phyloP scores from a whole-genome alignment of 257 asterid genomes.

The Fraxinus americana region DNA sequence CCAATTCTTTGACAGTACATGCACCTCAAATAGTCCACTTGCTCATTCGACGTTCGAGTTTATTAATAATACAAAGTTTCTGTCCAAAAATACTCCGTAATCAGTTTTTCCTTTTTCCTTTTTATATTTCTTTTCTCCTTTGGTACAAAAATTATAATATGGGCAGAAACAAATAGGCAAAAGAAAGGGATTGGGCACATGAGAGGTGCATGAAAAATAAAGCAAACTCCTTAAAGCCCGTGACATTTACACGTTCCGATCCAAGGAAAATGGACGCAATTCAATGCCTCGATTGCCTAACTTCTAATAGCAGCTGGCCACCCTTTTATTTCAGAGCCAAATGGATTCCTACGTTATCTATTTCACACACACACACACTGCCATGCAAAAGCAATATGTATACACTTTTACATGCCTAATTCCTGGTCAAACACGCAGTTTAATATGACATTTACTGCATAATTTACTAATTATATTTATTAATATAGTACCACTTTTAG shows the following conservation, averaged over 20 bases:
- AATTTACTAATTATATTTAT: conserved; percentile 2
- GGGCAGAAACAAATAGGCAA: background rate
- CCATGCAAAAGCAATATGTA: background rate
- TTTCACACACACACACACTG: background rate
- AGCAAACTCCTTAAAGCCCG: conserved; percentile 66
- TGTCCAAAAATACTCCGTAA: too few relatives aligned
- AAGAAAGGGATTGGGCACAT: conserved; percentile 9
- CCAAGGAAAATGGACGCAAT: conserved; percentile 44
- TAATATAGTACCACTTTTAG: too few relatives aligned
- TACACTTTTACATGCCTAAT: too few relatives aligned
- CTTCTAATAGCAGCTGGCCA: background rate
- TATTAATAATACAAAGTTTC: too few relatives aligned
- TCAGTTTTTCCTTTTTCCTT: too few relatives aligned
- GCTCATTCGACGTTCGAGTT: background rate
- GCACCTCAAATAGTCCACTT: background rate
- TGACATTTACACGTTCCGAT: conserved; percentile 39
- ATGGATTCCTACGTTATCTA: conserved; percentile 46
- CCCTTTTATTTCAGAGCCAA: conserved; percentile 35
- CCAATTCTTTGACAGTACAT: too few relatives aligned
- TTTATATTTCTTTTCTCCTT: too few relatives aligned
- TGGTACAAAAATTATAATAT: background rate
- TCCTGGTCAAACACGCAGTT: conserved; percentile 70
- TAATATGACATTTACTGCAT: conserved; percentile 18
- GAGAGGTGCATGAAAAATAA: conserved; percentile 36
- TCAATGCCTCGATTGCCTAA: conserved; percentile 39